Percentiles rank a stretch among this genome's conserved stretches.
phyloP scores from a whole-genome alignment of 228 moss, liverwort and hornwort genomes.

The Sphagnum fallax region DNA sequence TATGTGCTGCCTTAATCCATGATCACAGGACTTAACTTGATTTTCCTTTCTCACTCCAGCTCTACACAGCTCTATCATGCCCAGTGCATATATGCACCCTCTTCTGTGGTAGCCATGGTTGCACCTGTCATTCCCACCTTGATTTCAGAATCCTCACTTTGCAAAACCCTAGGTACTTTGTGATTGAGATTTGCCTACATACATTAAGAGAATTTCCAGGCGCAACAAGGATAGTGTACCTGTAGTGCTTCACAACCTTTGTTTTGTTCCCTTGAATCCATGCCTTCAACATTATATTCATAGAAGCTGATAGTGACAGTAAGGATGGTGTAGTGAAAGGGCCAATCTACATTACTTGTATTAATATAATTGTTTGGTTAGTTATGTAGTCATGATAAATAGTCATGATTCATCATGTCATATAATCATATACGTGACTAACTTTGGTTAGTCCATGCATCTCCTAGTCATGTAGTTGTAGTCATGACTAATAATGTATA shows the following conservation, averaged over 20 bases:
- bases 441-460: too few relatives aligned
- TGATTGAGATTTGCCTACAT: not conserved
- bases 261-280: constrained; percentile 94
- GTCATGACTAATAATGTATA: too few relatives aligned
- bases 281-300: constrained; percentile 89
- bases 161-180: too few relatives aligned
- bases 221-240: constrained; percentile 22
- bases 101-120: constrained; percentile 12
- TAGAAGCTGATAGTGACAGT: constrained; percentile 48
- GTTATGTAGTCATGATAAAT: too few relatives aligned
- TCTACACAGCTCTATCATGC: constrained; percentile 12
- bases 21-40: constrained; percentile 8
- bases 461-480: too few relatives aligned
- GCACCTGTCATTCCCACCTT: constrained; percentile 12
- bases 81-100: constrained; percentile 6
- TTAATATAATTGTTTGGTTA: too few relatives aligned
- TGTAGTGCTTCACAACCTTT: constrained; percentile 87
- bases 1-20: constrained; percentile 23
- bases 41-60: constrained; percentile 11
- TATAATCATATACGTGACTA: too few relatives aligned
- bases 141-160: not conserved
- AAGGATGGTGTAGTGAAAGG: too few relatives aligned
- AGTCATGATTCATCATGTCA: too few relatives aligned
- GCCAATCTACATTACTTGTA: too few relatives aligned
- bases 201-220: not conserved